Evolutionary conservation across 2,329 filamentous ascomycete species (phyloP).

Genomic region (Neophaeococcomyces mojaviensis): DNA sequence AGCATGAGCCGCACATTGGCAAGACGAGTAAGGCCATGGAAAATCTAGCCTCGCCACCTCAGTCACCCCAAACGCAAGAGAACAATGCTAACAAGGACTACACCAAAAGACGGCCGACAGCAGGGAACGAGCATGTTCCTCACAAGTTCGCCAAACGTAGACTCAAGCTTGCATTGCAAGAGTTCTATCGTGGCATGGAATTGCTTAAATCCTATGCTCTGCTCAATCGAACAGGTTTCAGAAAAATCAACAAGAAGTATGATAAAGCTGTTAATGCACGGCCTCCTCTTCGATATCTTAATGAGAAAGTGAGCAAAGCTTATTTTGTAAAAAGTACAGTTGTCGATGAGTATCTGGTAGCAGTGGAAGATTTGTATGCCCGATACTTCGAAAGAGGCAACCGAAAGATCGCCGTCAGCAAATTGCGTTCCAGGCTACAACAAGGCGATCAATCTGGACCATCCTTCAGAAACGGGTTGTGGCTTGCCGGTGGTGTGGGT

Average conservation of each 20-base stretch:
- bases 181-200: conserved; percentile 88
- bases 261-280: conserved; percentile 80
- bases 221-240: conserved; percentile 85
- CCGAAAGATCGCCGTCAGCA: conserved; percentile 81
- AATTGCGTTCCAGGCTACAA: conserved; percentile 67
- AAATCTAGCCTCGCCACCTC: conserved; percentile 35
- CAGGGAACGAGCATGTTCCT: conserved; percentile 56
- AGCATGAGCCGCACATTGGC: conserved; percentile 34
- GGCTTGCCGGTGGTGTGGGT: conserved; percentile 61
- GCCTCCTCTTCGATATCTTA: conserved; percentile 73
- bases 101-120: conserved; percentile 32
- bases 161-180: conserved; percentile 81
- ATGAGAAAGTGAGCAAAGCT: conserved; percentile 80
- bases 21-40: conserved; percentile 49
- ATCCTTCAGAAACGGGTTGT: conserved; percentile 55
- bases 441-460: conserved; percentile 51
- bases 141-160: conserved; percentile 86
- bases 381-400: conserved; percentile 92
- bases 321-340: conserved; percentile 89
- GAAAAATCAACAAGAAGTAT: conserved; percentile 98
- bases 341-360: conserved; percentile 69
- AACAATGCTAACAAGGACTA: conserved; percentile 41
- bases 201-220: conserved; percentile 85
- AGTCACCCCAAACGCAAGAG: conserved; percentile 25
- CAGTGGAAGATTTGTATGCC: conserved; percentile 84